Evolutionary conservation across 192 early-diverging fungal species (phyloP), one percentile per base, ranked within the genome.

Genomic region (Podochytrium sp.): DNA sequence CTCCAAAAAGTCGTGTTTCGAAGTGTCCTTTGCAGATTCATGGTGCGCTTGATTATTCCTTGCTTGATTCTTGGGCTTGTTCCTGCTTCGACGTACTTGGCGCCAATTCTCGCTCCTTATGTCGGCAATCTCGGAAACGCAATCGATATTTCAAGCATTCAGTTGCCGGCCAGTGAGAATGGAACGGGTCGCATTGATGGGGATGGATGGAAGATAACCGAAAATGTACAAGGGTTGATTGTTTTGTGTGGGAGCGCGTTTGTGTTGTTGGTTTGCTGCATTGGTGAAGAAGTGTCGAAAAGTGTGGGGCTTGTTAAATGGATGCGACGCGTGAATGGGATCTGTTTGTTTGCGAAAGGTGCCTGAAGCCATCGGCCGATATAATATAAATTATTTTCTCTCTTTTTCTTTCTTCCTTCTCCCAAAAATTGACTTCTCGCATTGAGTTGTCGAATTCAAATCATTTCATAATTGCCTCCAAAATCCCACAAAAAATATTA

Each of bases 91-190:
- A 61, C 20, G 25, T 37, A 35, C 25, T 33, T 61, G n/a, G 59
- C 33, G 3, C 59, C 59, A 20, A 14, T 38, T 37, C 16, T 61
- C 16, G 59, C 59, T 7, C 59, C 59, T 25, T 14, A 37, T 7
- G 25, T 61, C 12, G 59, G 59, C 14, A 61, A 61, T 37, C 34
- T 61, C 38, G 59, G 59, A 39, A 61, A 61, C 59, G 59, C 30
- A 30, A 61, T 61, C 18, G 59, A 61, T 61, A 25, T 37, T 25
- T 55, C 52, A 6, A 23, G 23, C 7, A 55, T 55, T 25, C 23
- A 29, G 25, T 16, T 37, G 32, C 32, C 29, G 35, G 1, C 59
- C 18, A 3, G 7, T 61, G 59, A 61, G 29, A 61, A 61, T 61
- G 59, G 37, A 1, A 20, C 33, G 14, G 35, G 59, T 61, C 12